These are phyloP conservation scores for Candolleomyces efflorescens DNA, from an alignment of 768 basidiomycete species.

Conservation along the genomic window DNA sequence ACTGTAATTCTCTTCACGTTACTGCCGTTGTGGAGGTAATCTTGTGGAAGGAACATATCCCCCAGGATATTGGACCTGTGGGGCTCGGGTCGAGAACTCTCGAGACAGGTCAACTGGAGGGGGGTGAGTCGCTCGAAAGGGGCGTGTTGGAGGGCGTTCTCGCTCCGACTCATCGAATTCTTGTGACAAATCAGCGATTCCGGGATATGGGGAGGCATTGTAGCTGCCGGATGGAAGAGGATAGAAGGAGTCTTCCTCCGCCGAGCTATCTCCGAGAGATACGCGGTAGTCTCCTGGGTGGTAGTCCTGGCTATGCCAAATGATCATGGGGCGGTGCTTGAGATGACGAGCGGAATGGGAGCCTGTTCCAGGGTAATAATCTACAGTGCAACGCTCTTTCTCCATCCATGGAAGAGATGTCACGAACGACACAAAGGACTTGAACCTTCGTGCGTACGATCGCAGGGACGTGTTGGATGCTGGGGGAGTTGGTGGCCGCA, in stretches of 20 bases:
- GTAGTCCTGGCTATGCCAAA: slow-evolving; percentile 5
- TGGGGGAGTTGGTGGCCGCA: slow-evolving; percentile 4
- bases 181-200: neutral
- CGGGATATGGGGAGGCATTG: no score
- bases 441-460: slow-evolving; percentile 4
- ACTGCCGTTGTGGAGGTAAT: no score
- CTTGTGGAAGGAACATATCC: neutral
- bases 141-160: neutral
- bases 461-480: neutral
- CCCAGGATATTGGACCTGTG: neutral
- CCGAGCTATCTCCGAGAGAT: neutral
- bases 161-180: neutral
- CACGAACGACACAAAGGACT: neutral
- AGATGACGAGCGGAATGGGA: slow-evolving; percentile 2
- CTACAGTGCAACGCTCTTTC: slow-evolving; percentile 2
- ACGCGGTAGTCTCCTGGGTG: neutral
- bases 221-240: neutral
- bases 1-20: no score
- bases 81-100: neutral
- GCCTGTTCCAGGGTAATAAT: slow-evolving; percentile 7
- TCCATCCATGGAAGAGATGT: slow-evolving; percentile 4
- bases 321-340: slow-evolving; percentile 4
- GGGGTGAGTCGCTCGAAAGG: neutral
- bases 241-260: neutral
- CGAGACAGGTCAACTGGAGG: neutral